A percentile compares a stretch with the other conserved stretches of the same genome.
Conservation (phyloP, 78 protist genomes). For the Tieghemostelium lacteum region DNA sequence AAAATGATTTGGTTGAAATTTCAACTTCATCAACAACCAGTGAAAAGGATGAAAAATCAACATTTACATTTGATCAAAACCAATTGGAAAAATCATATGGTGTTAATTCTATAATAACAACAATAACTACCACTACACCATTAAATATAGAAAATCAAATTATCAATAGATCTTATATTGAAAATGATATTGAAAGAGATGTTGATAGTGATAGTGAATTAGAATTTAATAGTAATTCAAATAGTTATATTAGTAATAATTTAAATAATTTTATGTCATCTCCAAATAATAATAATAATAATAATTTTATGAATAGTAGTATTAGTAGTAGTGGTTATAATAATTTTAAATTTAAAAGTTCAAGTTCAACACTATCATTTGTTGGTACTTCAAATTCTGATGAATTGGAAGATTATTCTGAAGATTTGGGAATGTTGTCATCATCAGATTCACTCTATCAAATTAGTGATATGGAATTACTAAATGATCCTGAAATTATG, state of each 20-base stretch:
- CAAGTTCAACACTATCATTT: not conserved
- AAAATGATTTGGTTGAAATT: no score
- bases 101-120: not conserved
- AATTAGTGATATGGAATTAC: not conserved
- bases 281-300: no score
- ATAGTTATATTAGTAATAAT: no score
- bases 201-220: not conserved
- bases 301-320: no score
- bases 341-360: no score
- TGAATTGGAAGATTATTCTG: no score
- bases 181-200: not conserved
- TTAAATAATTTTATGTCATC: not conserved
- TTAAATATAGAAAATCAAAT: not conserved
- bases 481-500: not conserved
- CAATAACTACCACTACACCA: not conserved
- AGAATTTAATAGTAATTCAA: no score
- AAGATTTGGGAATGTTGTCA: not conserved
- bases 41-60: no score
- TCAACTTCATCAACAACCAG: no score
- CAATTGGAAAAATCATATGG: no score
- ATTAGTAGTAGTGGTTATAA: not conserved
- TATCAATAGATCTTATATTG: not conserved
- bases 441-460: not conserved
- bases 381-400: not conserved
- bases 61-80: no score